Conservation (phyloP, 495 filamentous ascomycete genomes). For the Darksidea phi region DNA sequence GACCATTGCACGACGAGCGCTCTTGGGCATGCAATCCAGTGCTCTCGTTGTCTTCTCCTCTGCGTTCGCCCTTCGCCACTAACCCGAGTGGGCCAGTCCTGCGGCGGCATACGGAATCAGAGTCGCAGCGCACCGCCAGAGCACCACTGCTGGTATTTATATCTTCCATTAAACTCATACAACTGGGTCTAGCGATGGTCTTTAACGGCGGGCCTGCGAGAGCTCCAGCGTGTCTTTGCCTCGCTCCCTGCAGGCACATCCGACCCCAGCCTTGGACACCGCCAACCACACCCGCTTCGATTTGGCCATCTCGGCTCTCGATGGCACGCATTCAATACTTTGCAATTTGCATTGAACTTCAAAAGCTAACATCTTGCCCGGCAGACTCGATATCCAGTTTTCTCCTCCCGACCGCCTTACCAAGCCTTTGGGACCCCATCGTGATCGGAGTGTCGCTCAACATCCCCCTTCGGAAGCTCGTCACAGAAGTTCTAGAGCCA, state of each 20-base stretch:
- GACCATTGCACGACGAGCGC: too few species aligned
- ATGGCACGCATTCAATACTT: conserved; percentile 3
- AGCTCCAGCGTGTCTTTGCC: conserved; percentile 4
- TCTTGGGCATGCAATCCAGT: too few species aligned
- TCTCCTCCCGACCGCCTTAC: too few species aligned
- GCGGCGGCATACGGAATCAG: conserved; percentile 33
- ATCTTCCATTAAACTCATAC: conserved; percentile 24
- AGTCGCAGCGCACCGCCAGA: conserved; percentile 18
- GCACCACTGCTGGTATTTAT: conserved; percentile 28
- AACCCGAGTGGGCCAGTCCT: conserved; percentile 13
- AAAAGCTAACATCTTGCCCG: conserved; percentile 8
- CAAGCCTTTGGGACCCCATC: conserved; percentile 36
- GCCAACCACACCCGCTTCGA: conserved; percentile 2
- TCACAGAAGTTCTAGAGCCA: conserved; percentile 16
- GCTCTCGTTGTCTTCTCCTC: too few species aligned
- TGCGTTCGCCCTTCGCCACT: conserved; percentile 19
- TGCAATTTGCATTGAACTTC: conserved; percentile 6
- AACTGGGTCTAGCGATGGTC: conserved; percentile 6
- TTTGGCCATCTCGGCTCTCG: conserved; percentile 7
- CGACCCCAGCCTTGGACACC: conserved; percentile 16
- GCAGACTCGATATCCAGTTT: conserved; percentile 5
- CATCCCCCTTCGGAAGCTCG: conserved; percentile 10
- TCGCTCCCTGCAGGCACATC: conserved; percentile 28
- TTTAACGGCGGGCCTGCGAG: background rate
- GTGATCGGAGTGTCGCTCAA: conserved; percentile 30